Evolutionary conservation across 2,329 filamentous ascomycete species (phyloP), one percentile per base, ranked within the genome.

Genomic region (Talaromyces amestolkiae): DNA sequence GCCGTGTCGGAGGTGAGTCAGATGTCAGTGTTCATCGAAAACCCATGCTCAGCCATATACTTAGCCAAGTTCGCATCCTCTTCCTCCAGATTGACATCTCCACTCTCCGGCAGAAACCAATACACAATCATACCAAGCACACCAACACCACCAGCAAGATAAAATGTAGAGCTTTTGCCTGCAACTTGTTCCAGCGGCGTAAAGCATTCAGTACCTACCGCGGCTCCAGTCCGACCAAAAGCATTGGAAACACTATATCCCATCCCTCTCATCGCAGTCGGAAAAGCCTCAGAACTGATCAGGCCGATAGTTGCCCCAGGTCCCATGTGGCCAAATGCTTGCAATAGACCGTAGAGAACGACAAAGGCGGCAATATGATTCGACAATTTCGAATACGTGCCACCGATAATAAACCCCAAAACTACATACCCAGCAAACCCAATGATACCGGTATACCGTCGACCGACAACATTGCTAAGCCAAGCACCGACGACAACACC

Each of bases 121-220:
- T 76, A 77, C 1, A 74, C 71, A 19, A 70, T 15, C 43, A 70
- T 71, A 1, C 74, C 74, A 24, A 76, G 22, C n/a, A 76, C 33
- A 3, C 72, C 73, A 3, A 76, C 67, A 3, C 67, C 71, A 19
- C 72, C 75, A 3, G 70, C 72, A 6, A 77, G 68, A 67, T 74
- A 76, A 45, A 77, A 78, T 0, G 74, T 77, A 3, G 72, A 69
- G n/a, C 66, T 71, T 15, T 71, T 71, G 0, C 75, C 76, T 1
- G 71, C 73, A 0, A 51, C 63, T 4, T 72, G 69, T 56, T 75
- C 71, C 64, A 77, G 62, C 1, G 73, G 76, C 2, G 71, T 74
- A 39, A 78, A 77, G 13, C 70, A 75, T 65, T 77, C 70, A 22
- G 74, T 78, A 0, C 76, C 76, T 0, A 78, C 70, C 0, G 75